Percentiles rank a stretch among this genome's conserved stretches.
Evolutionary conservation across 2,329 filamentous ascomycete genomes (phyloP).

Genomic region (Ampelomyces quisqualis): DNA sequence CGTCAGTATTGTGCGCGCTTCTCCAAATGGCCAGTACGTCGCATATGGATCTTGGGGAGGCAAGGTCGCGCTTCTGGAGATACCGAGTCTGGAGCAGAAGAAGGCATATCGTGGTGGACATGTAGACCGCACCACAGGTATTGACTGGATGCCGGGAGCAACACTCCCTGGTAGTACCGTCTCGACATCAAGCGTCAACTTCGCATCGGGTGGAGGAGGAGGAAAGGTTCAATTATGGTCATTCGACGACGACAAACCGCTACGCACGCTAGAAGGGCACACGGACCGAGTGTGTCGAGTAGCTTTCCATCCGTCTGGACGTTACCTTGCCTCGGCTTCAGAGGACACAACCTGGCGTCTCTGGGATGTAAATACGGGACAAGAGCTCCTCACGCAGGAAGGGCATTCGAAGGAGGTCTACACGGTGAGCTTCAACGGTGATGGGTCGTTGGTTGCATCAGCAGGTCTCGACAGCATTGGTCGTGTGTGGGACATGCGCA

Average conservation of each 20-base stretch:
- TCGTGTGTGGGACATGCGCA: constrained; percentile 90
- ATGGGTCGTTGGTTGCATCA: constrained; percentile 86
- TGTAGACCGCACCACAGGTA: constrained; percentile 82
- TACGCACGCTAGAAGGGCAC: constrained; percentile 81
- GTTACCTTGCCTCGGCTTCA: constrained; percentile 87
- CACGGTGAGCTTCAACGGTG: constrained; percentile 82
- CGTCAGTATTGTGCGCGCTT: constrained; percentile 87
- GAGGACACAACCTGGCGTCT: constrained; percentile 96
- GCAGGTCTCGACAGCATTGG: constrained; percentile 95
- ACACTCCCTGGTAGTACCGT: constrained; percentile 71
- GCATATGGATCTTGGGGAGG: constrained; percentile 94
- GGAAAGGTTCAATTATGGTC: constrained; percentile 89
- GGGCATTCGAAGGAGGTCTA: constrained; percentile 95
- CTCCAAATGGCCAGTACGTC: constrained; percentile 78
- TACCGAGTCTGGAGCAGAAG: constrained; percentile 79
- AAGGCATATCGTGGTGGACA: constrained; percentile 75
- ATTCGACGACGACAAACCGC: constrained; percentile 77
- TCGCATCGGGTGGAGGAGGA: constrained; percentile 88
- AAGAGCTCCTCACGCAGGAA: constrained; percentile 85
- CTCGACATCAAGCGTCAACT: constrained; percentile 72
- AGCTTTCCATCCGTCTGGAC: constrained; percentile 90
- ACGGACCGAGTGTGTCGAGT: constrained; percentile 84
- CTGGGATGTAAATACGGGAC: constrained; percentile 87
- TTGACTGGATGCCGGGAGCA: constrained; percentile 85
- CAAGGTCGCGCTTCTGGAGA: constrained; percentile 78